Percentiles rank a stretch among this genome's conserved stretches.
These are phyloP conservation scores for Calonectria henricotiae DNA, from an alignment of 2,329 filamentous ascomycete species.

Conservation along the genomic window DNA sequence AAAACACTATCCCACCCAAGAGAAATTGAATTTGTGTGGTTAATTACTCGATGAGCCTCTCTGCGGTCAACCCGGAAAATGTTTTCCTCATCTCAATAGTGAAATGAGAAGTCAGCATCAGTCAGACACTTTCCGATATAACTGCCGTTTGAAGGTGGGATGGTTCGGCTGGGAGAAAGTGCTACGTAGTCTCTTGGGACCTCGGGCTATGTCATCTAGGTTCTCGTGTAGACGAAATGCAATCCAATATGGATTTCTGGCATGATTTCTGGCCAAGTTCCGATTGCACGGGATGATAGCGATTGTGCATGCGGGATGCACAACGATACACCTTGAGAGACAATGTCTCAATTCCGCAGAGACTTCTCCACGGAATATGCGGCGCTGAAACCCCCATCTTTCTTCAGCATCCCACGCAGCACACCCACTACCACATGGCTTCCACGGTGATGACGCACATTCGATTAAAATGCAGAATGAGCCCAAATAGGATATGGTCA, in stretches of 20 bases:
- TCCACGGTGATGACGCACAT: constrained; percentile 10
- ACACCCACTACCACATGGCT: constrained; percentile 2
- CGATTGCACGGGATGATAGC: neutral
- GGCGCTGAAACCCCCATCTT: constrained; percentile 19
- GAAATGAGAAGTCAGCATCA: constrained; percentile 4
- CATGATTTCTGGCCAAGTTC: neutral
- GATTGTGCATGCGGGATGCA: neutral
- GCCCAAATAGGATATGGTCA: neutral
- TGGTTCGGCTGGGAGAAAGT: neutral
- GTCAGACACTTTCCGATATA: neutral
- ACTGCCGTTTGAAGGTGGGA: constrained; percentile 7
- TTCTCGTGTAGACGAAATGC: neutral
- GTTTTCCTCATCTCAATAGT: neutral
- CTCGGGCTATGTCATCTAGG: neutral
- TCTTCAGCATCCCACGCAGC: constrained; percentile 15
- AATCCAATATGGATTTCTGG: no score
- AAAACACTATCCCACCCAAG: constrained; percentile 10
- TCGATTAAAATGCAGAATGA: neutral
- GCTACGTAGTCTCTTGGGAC: neutral
- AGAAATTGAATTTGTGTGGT: neutral
- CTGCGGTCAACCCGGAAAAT: neutral
- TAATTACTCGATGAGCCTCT: neutral
- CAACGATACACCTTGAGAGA: no score
- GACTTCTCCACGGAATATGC: neutral
- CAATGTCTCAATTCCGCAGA: neutral